phyloP scores from a whole-genome alignment of 2,329 filamentous ascomycete genomes.

The Didymella arachidicola region DNA sequence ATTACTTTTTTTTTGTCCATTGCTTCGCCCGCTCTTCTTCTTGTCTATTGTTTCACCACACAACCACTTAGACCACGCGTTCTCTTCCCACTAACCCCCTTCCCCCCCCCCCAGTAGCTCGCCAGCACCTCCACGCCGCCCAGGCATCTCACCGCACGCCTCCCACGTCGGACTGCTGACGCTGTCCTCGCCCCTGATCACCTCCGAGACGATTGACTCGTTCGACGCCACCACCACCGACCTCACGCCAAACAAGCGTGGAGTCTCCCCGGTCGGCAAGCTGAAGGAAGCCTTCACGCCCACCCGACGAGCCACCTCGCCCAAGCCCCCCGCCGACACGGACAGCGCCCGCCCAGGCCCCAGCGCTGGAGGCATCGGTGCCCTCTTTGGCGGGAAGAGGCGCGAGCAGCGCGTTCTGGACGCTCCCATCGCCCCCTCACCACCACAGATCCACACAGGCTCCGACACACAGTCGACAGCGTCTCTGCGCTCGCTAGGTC shows the following conservation, averaged over 20 bases:
- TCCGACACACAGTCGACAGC: slow-evolving; percentile 44
- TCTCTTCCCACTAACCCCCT: slow-evolving; percentile 36
- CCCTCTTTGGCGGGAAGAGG: slow-evolving; percentile 53
- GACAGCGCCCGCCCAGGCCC: slow-evolving; percentile 55
- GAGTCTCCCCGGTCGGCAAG: slow-evolving; percentile 73
- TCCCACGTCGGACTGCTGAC: slow-evolving; percentile 60
- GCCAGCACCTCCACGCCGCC: slow-evolving; percentile 38
- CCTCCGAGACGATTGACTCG: slow-evolving; percentile 51
- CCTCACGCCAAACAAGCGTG: slow-evolving; percentile 58
- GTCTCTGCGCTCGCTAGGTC: slow-evolving; percentile 34
- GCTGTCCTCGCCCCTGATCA: slow-evolving; percentile 58
- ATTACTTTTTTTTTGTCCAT: too few relatives aligned
- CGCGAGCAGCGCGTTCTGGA: slow-evolving; percentile 43
- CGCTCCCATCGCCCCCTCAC: slow-evolving; percentile 38
- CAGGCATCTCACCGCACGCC: slow-evolving; percentile 56
- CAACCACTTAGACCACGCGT: slow-evolving; percentile 25
- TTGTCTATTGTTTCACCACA: slow-evolving; percentile 6
- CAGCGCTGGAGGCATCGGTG: slow-evolving; percentile 46
- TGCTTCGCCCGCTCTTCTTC: background rate
- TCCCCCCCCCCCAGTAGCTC: slow-evolving; percentile 29
- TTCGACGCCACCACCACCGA: slow-evolving; percentile 44
- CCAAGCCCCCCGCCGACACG: slow-evolving; percentile 37
- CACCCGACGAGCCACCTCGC: slow-evolving; percentile 39
- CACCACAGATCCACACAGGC: slow-evolving; percentile 41
- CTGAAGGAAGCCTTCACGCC: slow-evolving; percentile 74